Evolutionary conservation across 2,329 filamentous ascomycete species (phyloP), one percentile per base, ranked within the genome.

Genomic region (Sporothrix pallida): DNA sequence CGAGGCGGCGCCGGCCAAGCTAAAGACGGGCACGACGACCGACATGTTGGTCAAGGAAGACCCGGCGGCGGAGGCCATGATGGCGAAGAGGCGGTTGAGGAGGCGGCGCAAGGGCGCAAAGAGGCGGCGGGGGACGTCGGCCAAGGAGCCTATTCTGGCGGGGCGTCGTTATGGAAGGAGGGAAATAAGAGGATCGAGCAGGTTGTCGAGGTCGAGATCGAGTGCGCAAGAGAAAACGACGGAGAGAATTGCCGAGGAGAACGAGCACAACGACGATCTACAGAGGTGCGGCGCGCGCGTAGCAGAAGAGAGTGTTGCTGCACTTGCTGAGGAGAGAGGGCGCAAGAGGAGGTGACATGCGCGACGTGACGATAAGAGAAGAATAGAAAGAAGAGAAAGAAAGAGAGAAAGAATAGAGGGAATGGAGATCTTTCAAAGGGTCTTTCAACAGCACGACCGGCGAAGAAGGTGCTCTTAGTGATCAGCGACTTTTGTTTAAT

Each of bases 261-360:
- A 84, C 73, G 6, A 81, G 54, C 15, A 86, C 65, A 9, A 81
- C 84, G 71, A 84, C 77, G 44, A 79, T 76, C 84, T 84, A 86
- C 74, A 86, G 82, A 52, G 83, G 81, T 26, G 81, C 75, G 54
- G 79, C 80, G 75, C 83, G 82, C 26, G 82, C 76, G 74, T 82
- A 77, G 78, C 84, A 86, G 76, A 84, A 75, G 73, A 83, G 76
- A 1, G 83, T 83, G 74, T 78, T 83, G 52, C 82, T 83, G 78
- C 84, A 86, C 83, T 83, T 83, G 62, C 82, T 79, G 71, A 82
- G 78, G 68, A 83, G 23, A 1, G 70, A 71, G 10, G 58, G 31
- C 15, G 44, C 60, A 17, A 50, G 50, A 52, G 72, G 74, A 12
- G 70, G 70, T 10, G 70, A 37, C 72, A 54, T 69, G 58, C 54